Conservation (phyloP, 2,329 filamentous ascomycete species). For the Ceratocystis ficicola region DNA sequence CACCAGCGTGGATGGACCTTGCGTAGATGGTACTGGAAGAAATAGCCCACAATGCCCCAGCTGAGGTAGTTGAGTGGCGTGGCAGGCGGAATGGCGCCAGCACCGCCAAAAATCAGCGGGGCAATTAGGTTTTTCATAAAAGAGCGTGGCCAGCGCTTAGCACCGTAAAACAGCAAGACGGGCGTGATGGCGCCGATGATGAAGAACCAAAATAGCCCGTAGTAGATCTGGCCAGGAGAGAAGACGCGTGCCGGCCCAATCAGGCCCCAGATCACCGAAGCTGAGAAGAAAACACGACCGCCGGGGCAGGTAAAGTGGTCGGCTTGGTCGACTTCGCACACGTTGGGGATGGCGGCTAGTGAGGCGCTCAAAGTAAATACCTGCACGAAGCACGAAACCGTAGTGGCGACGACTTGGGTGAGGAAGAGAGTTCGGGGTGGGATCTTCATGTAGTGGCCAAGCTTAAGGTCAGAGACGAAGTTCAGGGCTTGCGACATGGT, state of each 20-base stretch:
- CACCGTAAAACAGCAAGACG: slow-evolving; percentile 39
- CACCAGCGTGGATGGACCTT: slow-evolving; percentile 56
- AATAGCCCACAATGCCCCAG: slow-evolving; percentile 59
- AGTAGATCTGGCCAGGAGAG: slow-evolving; percentile 50
- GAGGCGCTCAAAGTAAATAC: slow-evolving; percentile 52
- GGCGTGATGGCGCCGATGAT: slow-evolving; percentile 42
- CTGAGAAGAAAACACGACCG: slow-evolving; percentile 52
- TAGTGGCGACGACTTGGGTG: slow-evolving; percentile 52
- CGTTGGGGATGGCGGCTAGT: slow-evolving; percentile 46
- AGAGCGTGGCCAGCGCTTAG: slow-evolving; percentile 41
- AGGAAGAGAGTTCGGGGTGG: slow-evolving; percentile 56
- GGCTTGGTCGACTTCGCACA: slow-evolving; percentile 47
- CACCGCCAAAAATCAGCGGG: slow-evolving; percentile 51
- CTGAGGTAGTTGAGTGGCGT: slow-evolving; percentile 61
- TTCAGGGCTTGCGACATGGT: slow-evolving; percentile 53
- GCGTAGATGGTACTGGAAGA: slow-evolving; percentile 59
- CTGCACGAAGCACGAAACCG: slow-evolving; percentile 55
- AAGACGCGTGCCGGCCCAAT: slow-evolving; percentile 53
- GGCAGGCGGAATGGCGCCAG: slow-evolving; percentile 48
- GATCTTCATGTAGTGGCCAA: slow-evolving; percentile 63
- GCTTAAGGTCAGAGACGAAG: slow-evolving; percentile 55
- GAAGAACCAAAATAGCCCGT: slow-evolving; percentile 49
- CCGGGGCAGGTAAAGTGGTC: slow-evolving; percentile 53
- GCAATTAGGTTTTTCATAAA: slow-evolving; percentile 44
- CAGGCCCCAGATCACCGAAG: slow-evolving; percentile 56